A percentile compares a stretch with the other conserved stretches of the same genome.
Conservation (phyloP, 2,329 filamentous ascomycete species). For the Neopestalotiopsis rosae region DNA sequence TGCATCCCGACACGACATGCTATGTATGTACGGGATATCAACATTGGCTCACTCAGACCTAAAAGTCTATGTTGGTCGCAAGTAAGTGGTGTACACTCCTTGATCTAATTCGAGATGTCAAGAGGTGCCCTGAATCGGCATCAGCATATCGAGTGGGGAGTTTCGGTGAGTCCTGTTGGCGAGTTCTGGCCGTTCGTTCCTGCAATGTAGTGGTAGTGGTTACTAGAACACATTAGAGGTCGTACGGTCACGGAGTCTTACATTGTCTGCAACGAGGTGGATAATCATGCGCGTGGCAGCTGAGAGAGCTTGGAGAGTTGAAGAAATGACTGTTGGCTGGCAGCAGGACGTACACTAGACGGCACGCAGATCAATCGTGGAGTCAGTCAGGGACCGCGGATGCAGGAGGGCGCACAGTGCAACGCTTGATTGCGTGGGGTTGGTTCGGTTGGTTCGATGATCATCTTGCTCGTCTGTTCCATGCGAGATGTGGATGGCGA, state of each 20-base stretch:
- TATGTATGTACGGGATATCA: not conserved
- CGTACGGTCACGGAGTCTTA: slow-evolving; percentile 8
- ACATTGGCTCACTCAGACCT: not conserved
- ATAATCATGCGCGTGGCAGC: not conserved
- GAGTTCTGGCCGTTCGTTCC: not conserved
- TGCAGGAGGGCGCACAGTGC: too few relatives aligned
- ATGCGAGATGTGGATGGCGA: not conserved
- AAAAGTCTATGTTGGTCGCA: not conserved
- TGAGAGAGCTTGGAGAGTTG: not conserved
- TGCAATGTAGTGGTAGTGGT: not conserved
- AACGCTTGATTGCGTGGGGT: too few relatives aligned
- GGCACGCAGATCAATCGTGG: too few relatives aligned
- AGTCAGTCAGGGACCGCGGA: too few relatives aligned
- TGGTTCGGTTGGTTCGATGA: too few relatives aligned
- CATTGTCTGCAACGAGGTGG: not conserved
- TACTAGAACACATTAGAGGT: not conserved
- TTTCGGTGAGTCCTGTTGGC: not conserved
- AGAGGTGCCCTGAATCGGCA: slow-evolving; percentile 3
- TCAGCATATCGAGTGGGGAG: not conserved
- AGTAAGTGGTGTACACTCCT: too few relatives aligned
- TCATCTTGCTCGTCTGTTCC: too few relatives aligned
- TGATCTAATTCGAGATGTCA: not conserved
- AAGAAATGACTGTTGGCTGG: not conserved
- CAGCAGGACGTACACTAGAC: too few relatives aligned
- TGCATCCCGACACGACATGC: not conserved